Evolutionary conservation across 805 yeast species (phyloP).

Genomic region (Debaryomyces castellii): DNA sequence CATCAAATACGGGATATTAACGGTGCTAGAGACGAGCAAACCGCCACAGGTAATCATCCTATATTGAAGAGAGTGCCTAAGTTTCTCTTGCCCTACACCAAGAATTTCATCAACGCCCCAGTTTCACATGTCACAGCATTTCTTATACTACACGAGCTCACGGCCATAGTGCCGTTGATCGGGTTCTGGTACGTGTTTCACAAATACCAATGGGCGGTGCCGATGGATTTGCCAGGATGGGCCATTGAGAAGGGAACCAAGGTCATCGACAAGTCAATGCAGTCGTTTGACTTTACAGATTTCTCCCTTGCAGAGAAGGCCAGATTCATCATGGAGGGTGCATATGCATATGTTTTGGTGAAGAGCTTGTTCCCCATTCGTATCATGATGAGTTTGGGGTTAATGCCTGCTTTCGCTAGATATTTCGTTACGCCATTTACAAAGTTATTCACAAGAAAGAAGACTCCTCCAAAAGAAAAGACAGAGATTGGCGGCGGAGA

Average conservation of each 20-base stretch:
- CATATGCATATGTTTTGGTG: constrained; percentile 69
- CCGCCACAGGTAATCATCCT: constrained; percentile 8
- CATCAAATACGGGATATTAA: background rate
- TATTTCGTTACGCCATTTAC: constrained; percentile 49
- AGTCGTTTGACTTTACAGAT: constrained; percentile 29
- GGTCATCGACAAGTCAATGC: constrained; percentile 54
- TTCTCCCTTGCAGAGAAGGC: constrained; percentile 51
- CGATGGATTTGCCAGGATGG: constrained; percentile 58
- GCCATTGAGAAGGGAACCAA: constrained; percentile 58
- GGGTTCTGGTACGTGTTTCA: constrained; percentile 69
- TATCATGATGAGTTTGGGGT: constrained; percentile 46
- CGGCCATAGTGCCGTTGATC: constrained; percentile 71
- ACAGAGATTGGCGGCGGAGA: background rate
- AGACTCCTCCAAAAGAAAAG: background rate
- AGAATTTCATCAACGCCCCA: constrained; percentile 54
- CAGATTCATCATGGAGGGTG: constrained; percentile 64
- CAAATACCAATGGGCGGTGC: constrained; percentile 48
- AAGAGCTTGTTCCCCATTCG: constrained; percentile 59
- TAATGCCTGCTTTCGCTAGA: constrained; percentile 60
- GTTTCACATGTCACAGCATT: constrained; percentile 63
- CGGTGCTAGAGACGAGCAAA: background rate
- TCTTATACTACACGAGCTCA: constrained; percentile 66
- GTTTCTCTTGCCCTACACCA: constrained; percentile 50
- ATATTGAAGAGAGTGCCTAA: constrained; percentile 44
- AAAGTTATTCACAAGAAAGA: constrained; percentile 17